Evolutionary conservation across 2,329 filamentous ascomycete species (phyloP), one percentile per base, ranked within the genome.

Genomic region (Apiospora koreana): DNA sequence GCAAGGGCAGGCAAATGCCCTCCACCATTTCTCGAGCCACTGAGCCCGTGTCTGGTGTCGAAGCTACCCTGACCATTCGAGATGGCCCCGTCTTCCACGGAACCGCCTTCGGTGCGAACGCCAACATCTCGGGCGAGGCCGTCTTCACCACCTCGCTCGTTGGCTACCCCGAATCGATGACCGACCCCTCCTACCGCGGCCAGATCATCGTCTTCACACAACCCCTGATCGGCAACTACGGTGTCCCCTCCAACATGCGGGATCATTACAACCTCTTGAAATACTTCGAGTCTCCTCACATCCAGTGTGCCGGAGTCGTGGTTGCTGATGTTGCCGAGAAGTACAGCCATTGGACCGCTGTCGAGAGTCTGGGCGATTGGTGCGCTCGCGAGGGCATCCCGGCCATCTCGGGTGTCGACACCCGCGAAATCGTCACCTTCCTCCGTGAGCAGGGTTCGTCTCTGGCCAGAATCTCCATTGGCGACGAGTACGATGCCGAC

Each of bases 151-250:
- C 96, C 72, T 98, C 95, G 31, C 91, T 98, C 69, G 96, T 99
- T 71, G 96, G 96, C 78, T 99, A 99, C 82, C 96, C 96, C 76
- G 96, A 99, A 86, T 98, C 93, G 65, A 91, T 95, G 87, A 95
- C 93, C 78, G 93, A 95, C 78, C 93, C 93, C 68, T 95, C 93
- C 25, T 95, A 95, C 85, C 92, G 93, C 75, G 93, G 96, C 75
- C 96, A 99, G 86, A 98, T 99, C 76, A 88, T 99, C 77, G 95
- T 98, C 83, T 98, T 98, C 87, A 99, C 96, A 75, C 95, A 98
- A 82, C 96, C 96, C 45, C 86, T 99, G 76, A 98, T 99, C 79
- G 96, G 96, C 80, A 99, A 99, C 88, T 99, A 99, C 81, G 96
- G 96, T 77, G 95, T 99, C 23, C 96, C 96, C 21, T 97, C 94